Evolutionary conservation across 2,329 filamentous ascomycete genomes (phyloP).

Genomic region (Fusarium dimerum): DNA sequence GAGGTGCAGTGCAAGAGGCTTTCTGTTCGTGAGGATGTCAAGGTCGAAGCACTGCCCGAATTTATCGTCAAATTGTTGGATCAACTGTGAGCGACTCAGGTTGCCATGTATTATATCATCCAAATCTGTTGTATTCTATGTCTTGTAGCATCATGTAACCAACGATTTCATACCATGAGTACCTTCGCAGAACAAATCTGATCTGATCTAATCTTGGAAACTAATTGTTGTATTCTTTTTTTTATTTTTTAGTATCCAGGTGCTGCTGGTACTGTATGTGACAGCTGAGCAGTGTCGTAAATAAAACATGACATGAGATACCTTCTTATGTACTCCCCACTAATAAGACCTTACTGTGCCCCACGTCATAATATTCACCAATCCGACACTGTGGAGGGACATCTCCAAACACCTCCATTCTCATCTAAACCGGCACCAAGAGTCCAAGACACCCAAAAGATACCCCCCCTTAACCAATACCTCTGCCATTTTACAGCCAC

Average conservation of each 20-base stretch:
- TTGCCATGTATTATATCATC: not conserved
- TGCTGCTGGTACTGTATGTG: too few species aligned
- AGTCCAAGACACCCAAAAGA: not conserved
- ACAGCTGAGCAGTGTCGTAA: not conserved
- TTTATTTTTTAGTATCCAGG: too few species aligned
- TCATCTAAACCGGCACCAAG: not conserved
- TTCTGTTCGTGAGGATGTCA: slow-evolving; percentile 60
- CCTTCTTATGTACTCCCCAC: slow-evolving; percentile 21
- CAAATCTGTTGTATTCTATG: slow-evolving; percentile 9
- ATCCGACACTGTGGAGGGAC: slow-evolving; percentile 30
- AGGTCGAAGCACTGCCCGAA: slow-evolving; percentile 42
- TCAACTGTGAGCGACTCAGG: slow-evolving; percentile 44
- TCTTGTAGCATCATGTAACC: not conserved
- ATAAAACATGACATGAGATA: not conserved
- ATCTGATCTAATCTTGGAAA: too few species aligned
- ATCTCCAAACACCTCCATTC: slow-evolving; percentile 6
- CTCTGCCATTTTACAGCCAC: slow-evolving; percentile 13
- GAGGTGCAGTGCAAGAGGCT: slow-evolving; percentile 80
- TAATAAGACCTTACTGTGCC: slow-evolving; percentile 32
- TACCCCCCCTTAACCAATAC: slow-evolving; percentile 3
- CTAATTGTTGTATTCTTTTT: too few species aligned
- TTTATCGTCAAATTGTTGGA: slow-evolving; percentile 50
- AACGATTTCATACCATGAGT: too few species aligned
- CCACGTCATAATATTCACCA: slow-evolving; percentile 34
- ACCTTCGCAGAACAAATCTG: too few species aligned